These are phyloP conservation scores for Apiosordaria backusii DNA, from an alignment of 495 filamentous ascomycete genomes.

Conservation along the genomic window DNA sequence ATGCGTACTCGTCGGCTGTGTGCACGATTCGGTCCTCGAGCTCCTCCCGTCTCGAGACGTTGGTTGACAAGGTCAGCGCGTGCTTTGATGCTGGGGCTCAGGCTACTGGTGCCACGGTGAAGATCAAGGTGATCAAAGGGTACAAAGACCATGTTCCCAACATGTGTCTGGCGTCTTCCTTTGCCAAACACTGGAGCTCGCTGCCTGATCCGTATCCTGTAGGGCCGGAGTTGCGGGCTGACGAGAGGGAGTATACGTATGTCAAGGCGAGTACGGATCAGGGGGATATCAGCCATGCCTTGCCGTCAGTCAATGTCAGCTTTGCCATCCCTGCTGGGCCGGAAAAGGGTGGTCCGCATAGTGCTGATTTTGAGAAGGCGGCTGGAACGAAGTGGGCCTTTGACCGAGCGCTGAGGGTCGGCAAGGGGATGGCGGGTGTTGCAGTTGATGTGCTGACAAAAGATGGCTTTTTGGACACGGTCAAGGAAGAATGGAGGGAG, in stretches of 20 bases:
- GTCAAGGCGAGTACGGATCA: conserved; percentile 52
- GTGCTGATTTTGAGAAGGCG: conserved; percentile 55
- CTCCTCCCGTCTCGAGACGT: conserved; percentile 41
- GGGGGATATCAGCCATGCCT: conserved; percentile 62
- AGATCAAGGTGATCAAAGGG: conserved; percentile 43
- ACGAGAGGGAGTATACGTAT: not conserved
- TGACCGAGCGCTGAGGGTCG: conserved; percentile 49
- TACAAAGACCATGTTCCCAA: conserved; percentile 63
- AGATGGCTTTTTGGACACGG: conserved; percentile 41
- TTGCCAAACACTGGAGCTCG: conserved; percentile 49
- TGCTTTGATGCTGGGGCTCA: conserved; percentile 60
- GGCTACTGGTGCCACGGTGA: conserved; percentile 56
- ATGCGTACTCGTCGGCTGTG: conserved; percentile 51
- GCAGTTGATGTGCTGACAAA: conserved; percentile 52
- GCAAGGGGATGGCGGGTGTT: conserved; percentile 53
- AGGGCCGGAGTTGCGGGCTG: conserved; percentile 22
- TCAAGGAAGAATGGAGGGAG: conserved; percentile 33
- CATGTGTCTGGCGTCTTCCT: conserved; percentile 51
- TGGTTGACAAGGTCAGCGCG: conserved; percentile 49
- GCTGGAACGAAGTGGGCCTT: conserved; percentile 55
- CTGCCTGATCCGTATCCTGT: conserved; percentile 32
- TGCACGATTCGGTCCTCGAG: conserved; percentile 53
- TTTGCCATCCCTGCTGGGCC: conserved; percentile 51
- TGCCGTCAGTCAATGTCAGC: conserved; percentile 58
- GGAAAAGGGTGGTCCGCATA: conserved; percentile 53